These are phyloP conservation scores for Populus ilicifolia DNA, from an alignment of 345 rosid species.

Conservation along the genomic window DNA sequence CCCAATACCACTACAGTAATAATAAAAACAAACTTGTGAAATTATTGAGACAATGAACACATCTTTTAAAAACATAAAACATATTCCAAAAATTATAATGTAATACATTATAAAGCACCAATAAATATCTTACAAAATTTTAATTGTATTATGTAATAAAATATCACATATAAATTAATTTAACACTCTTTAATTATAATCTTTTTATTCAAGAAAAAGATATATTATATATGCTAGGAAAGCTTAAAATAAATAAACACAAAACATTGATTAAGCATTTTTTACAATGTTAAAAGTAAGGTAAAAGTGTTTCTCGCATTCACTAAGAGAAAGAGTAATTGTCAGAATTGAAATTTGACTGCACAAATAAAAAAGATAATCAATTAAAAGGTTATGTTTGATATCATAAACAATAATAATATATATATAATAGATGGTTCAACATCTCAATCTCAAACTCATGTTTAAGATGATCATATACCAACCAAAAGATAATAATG, in stretches of 20 bases:
- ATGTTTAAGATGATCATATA: slow-evolving; percentile 25
- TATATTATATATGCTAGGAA: slow-evolving; percentile 50
- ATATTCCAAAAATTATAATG: no score
- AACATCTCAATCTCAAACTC: slow-evolving; percentile 9
- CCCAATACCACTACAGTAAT: no score
- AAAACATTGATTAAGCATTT: slow-evolving; percentile 49
- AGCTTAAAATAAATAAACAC: slow-evolving; percentile 29
- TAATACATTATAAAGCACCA: no score
- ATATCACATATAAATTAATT: no score
- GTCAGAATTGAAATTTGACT: slow-evolving; percentile 51
- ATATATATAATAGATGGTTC: slow-evolving; percentile 32
- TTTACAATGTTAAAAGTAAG: slow-evolving; percentile 42
- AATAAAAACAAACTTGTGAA: no score
- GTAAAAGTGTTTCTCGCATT: slow-evolving; percentile 73
- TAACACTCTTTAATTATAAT: no score
- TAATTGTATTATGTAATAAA: no score
- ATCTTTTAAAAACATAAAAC: no score
- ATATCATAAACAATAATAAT: background rate
- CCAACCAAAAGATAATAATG: slow-evolving; percentile 25
- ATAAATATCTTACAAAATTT: no score
- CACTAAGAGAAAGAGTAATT: slow-evolving; percentile 47
- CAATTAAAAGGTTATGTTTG: background rate
- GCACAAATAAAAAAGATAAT: background rate
- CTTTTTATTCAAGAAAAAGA: slow-evolving; percentile 28
- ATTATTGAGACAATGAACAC: no score